Evolutionary conservation across 495 filamentous ascomycete species (phyloP).

Genomic region (Staphylotrichum tortipilum): DNA sequence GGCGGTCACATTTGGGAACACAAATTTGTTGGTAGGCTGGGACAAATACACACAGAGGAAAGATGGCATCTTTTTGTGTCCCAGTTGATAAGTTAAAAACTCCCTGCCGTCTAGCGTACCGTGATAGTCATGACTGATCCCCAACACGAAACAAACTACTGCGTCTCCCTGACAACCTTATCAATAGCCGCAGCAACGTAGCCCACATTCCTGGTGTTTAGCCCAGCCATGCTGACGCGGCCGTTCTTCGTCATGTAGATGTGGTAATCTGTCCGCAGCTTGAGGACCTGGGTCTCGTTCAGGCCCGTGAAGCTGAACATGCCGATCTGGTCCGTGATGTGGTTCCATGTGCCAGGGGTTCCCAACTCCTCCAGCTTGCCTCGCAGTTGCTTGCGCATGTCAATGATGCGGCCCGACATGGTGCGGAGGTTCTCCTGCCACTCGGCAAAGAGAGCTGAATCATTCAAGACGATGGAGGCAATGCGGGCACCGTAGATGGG

Average conservation of each 20-base stretch:
- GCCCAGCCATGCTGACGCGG: conserved; percentile 89
- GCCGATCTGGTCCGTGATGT: conserved; percentile 97
- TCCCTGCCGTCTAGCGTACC: neutral
- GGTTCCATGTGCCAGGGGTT: conserved; percentile 87
- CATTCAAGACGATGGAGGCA: conserved; percentile 74
- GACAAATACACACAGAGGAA: no score
- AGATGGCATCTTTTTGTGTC: neutral
- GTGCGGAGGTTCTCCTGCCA: conserved; percentile 90
- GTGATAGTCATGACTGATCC: neutral
- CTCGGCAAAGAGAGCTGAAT: conserved; percentile 70
- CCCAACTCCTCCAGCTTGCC: conserved; percentile 68
- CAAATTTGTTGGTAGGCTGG: no score
- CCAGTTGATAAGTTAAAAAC: neutral
- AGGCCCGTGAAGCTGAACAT: conserved; percentile 99
- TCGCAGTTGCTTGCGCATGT: conserved; percentile 72
- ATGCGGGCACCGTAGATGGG: conserved; percentile 90
- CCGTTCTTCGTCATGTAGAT: conserved; percentile 99
- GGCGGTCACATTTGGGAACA: no score
- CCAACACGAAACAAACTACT: conserved; percentile 16
- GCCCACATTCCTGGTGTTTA: conserved; percentile 85
- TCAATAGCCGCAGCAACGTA: conserved; percentile 87
- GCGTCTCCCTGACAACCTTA: conserved; percentile 62
- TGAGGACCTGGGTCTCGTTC: conserved; percentile 74
- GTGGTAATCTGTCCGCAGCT: conserved; percentile 70
- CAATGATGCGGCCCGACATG: conserved; percentile 89